Conservation (phyloP, 208 protist species). For the Acanthamoeba healyi region DNA sequence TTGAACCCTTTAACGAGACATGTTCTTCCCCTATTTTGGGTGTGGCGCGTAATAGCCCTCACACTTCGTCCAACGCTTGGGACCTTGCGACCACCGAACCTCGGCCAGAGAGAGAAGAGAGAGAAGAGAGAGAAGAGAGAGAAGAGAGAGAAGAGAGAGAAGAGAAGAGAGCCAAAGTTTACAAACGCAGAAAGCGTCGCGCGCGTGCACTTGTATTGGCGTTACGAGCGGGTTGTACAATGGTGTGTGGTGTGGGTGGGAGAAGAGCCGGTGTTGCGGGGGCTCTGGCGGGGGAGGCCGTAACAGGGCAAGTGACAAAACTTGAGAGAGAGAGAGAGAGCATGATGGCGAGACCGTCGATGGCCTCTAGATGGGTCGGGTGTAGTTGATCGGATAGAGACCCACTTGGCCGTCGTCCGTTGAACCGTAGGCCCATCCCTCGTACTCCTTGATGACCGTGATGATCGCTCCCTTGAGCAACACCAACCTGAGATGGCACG, state of each 20-base stretch:
- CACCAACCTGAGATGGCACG: neutral
- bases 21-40: too few species aligned
- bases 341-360: neutral
- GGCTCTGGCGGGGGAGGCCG: too few species aligned
- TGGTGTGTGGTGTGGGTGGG: too few species aligned
- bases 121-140: neutral
- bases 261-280: too few species aligned
- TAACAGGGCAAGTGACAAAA: neutral
- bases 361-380: neutral
- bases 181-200: too few species aligned
- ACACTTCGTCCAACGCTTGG: too few species aligned
- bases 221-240: too few species aligned
- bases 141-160: neutral
- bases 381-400: constrained; percentile 35
- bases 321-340: neutral
- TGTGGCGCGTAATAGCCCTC: too few species aligned
- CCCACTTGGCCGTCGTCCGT: neutral
- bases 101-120: too few species aligned
- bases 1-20: too few species aligned
- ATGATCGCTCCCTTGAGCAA: constrained; percentile 3
- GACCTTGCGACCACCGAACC: too few species aligned
- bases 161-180: neutral
- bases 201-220: too few species aligned
- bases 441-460: constrained; percentile 10
- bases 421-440: constrained; percentile 13